These are phyloP conservation scores for Funneliformis geosporum DNA, from an alignment of 192 early-diverging fungal species.

Conservation along the genomic window DNA sequence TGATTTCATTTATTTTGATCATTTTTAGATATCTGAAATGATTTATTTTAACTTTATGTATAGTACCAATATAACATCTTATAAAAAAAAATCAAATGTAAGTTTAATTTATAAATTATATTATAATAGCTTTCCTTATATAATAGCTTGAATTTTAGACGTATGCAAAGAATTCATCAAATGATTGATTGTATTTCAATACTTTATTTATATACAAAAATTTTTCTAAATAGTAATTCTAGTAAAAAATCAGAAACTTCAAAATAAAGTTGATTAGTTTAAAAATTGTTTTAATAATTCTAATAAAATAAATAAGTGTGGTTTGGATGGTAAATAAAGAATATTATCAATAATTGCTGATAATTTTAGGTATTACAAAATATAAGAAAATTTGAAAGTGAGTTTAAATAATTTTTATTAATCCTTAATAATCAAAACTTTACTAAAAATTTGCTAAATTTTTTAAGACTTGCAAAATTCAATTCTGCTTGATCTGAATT, in stretches of 20 bases:
- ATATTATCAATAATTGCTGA: slow-evolving; percentile 3
- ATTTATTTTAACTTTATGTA: too few species aligned
- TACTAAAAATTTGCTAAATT: too few species aligned
- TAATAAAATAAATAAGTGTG: neutral
- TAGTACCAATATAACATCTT: neutral
- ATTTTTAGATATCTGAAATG: too few species aligned
- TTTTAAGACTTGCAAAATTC: neutral
- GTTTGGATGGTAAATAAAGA: neutral
- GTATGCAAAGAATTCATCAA: neutral
- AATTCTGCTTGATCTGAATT: neutral
- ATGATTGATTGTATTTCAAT: neutral
- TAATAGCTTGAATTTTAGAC: neutral
- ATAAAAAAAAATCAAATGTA: neutral
- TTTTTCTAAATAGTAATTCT: neutral
- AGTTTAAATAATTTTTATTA: neutral
- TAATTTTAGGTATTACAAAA: neutral
- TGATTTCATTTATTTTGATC: too few species aligned
- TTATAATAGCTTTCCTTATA: neutral
- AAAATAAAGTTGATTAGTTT: neutral
- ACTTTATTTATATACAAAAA: neutral
- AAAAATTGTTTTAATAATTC: neutral
- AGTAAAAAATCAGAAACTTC: neutral
- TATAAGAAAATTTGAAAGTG: neutral
- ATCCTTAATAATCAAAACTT: neutral
- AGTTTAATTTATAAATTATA: neutral